Evolutionary conservation across 108 stramenopile genomes (phyloP), one percentile per base, ranked within the genome.

Genomic region (Cyclotella cryptica): DNA sequence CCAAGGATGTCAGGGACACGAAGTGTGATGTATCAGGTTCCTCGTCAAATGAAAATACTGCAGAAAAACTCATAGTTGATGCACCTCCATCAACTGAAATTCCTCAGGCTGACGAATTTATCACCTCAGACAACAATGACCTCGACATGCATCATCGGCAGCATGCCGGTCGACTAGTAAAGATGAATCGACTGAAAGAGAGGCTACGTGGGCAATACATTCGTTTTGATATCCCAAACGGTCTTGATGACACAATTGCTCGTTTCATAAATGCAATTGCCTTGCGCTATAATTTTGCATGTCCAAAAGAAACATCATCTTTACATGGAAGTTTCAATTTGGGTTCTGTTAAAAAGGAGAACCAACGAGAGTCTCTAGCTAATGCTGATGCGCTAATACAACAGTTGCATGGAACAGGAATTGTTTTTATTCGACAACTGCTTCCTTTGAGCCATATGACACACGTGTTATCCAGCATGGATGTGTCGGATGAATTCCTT

Each of bases 381-480:
- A 63, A 68, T 46, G 75, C 76, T 19, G 76, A 69, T 10, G 46
- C 68, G 15, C 44, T 77, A 1, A 69, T 77, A 17, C 76, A 62
- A 29, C 22, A 46, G 11, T 62, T 77, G 29, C 67, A 70, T 11
- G 47, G 21, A 27, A 40, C 62, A 24, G 67, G 68, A 13, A 8
- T 77, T 22, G 21, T 77, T 13, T 77, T 69, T 22, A 77, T 77
- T 46, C 68, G 76, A 19, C 76, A 77, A 77, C 15, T 77, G 21
- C 67, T 77, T 35, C 76, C 76, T 30, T 26, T 22, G 9, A 49
- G 62, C 9, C 54, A 52, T 29, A 69, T 77, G 68, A 3, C 22
- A 11, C 46, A 26, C 8, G 10, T 63, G 29, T 41, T 77, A 4
- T 62, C 47, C 24, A 63, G 11, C 13, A 39, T 70, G 59, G 55